These are phyloP conservation scores for Botryococcus braunii DNA, from an alignment of 163 green algal genomes.

Conservation along the genomic window DNA sequence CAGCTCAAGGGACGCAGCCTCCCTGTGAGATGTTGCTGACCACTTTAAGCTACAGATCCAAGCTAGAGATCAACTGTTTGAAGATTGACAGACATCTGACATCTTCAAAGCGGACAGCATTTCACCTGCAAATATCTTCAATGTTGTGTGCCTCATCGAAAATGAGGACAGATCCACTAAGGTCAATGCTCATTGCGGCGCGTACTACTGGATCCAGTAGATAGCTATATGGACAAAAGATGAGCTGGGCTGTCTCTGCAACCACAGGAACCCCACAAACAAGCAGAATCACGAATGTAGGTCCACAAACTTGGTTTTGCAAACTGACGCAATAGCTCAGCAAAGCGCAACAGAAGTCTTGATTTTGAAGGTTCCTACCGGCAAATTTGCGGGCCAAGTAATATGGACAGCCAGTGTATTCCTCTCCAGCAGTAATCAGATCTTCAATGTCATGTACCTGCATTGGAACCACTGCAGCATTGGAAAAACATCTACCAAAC, in stretches of 20 bases:
- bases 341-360: too few relatives aligned
- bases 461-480: neutral
- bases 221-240: constrained; percentile 97
- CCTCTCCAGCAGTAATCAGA: constrained; percentile 46
- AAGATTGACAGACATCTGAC: neutral
- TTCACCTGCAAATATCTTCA: constrained; percentile 50
- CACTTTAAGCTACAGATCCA: neutral
- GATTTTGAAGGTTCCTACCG: constrained; percentile 9
- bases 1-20: constrained; percentile 32
- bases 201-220: constrained; percentile 69
- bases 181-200: constrained; percentile 46
- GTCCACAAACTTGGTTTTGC: too few relatives aligned
- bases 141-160: constrained; percentile 99
- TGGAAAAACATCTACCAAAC: too few relatives aligned
- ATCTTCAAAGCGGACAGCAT: neutral
- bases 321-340: too few relatives aligned
- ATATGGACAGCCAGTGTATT: constrained; percentile 74
- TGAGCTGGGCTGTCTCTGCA: constrained; percentile 68
- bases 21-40: constrained; percentile 15
- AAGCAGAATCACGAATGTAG: too few relatives aligned
- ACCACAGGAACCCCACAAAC: too few relatives aligned
- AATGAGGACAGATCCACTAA: constrained; percentile 73
- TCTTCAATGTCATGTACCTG: constrained; percentile 91
- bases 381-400: constrained; percentile 56
- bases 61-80: neutral